Percentiles rank a stretch among this genome's conserved stretches.
phyloP scores from a whole-genome alignment of 2,329 filamentous ascomycete species.

The Ascochyta koolunga region DNA sequence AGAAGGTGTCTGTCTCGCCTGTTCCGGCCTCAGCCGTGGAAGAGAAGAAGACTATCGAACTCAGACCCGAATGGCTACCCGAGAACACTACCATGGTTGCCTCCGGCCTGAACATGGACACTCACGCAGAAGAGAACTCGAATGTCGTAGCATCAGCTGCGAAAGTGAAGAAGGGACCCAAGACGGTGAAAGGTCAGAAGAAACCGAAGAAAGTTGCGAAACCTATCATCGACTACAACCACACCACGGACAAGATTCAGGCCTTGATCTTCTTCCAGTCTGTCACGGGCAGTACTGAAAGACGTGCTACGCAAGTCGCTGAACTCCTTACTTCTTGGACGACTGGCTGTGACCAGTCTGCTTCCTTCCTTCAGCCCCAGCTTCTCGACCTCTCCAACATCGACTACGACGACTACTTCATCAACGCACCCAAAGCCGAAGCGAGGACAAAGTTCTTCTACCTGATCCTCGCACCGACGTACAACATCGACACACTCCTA shows the following conservation, averaged over 20 bases:
- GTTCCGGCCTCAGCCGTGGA: slow-evolving; percentile 40
- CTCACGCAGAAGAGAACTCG: slow-evolving; percentile 38
- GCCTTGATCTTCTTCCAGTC: slow-evolving; percentile 88
- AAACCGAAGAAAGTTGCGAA: slow-evolving; percentile 25
- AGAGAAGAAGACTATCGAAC: slow-evolving; percentile 39
- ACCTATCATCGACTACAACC: slow-evolving; percentile 31
- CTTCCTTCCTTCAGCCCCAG: slow-evolving; percentile 62
- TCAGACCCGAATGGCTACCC: slow-evolving; percentile 45
- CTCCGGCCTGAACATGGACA: slow-evolving; percentile 31
- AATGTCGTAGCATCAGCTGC: slow-evolving; percentile 23
- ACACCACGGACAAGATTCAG: slow-evolving; percentile 61
- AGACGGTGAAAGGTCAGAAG: slow-evolving; percentile 48
- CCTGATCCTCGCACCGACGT: slow-evolving; percentile 82
- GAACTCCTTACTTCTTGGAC: slow-evolving; percentile 58
- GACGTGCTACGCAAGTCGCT: slow-evolving; percentile 69
- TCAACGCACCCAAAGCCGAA: slow-evolving; percentile 70
- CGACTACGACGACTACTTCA: slow-evolving; percentile 93
- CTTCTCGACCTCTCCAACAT: slow-evolving; percentile 81
- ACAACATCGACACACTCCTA: slow-evolving; percentile 93
- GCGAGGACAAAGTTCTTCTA: slow-evolving; percentile 73
- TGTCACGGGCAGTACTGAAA: slow-evolving; percentile 81
- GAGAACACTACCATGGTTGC: slow-evolving; percentile 37
- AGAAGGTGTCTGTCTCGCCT: slow-evolving; percentile 40
- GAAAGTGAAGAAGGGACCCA: slow-evolving; percentile 43
- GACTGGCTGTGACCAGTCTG: slow-evolving; percentile 41